Evolutionary conservation across 257 asterid genomes (phyloP).

Genomic region (Paraleonurus japonicus): DNA sequence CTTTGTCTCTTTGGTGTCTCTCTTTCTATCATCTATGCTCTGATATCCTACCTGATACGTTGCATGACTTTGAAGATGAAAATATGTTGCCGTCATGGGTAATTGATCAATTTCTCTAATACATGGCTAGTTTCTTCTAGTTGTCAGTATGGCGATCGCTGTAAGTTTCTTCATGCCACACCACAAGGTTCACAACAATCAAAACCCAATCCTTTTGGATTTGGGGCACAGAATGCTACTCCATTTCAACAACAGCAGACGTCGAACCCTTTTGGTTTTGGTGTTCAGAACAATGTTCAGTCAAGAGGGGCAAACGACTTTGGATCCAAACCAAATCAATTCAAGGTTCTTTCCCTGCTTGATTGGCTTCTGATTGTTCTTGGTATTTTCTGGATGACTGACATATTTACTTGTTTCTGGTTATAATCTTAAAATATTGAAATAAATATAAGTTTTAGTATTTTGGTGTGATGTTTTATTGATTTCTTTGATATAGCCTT

Average conservation of each 20-base stretch:
- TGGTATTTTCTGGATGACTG: background rate
- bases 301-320: slow-evolving; percentile 45
- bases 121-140: slow-evolving; percentile 46
- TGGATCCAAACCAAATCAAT: slow-evolving; percentile 59
- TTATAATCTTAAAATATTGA: background rate
- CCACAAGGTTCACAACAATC: slow-evolving; percentile 40
- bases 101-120: slow-evolving; percentile 18
- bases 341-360: slow-evolving; percentile 55
- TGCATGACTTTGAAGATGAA: slow-evolving; percentile 6
- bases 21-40: background rate
- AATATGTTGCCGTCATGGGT: slow-evolving; percentile 1
- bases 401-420: background rate
- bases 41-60: background rate
- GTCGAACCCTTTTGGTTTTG: slow-evolving; percentile 82
- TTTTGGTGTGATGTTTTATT: slow-evolving; percentile 22
- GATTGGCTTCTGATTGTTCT: slow-evolving; percentile 8
- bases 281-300: slow-evolving; percentile 56
- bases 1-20: background rate
- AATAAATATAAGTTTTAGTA: background rate
- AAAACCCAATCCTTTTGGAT: slow-evolving; percentile 65
- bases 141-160: slow-evolving; percentile 70
- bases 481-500: slow-evolving; percentile 50
- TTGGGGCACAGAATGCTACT: slow-evolving; percentile 54
- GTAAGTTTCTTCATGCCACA: slow-evolving; percentile 68
- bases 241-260: slow-evolving; percentile 51